Percentiles rank a stretch among this genome's conserved stretches.
Evolutionary conservation across 2,329 filamentous ascomycete genomes (phyloP).

Genomic region (Drechmeria coniospora): DNA sequence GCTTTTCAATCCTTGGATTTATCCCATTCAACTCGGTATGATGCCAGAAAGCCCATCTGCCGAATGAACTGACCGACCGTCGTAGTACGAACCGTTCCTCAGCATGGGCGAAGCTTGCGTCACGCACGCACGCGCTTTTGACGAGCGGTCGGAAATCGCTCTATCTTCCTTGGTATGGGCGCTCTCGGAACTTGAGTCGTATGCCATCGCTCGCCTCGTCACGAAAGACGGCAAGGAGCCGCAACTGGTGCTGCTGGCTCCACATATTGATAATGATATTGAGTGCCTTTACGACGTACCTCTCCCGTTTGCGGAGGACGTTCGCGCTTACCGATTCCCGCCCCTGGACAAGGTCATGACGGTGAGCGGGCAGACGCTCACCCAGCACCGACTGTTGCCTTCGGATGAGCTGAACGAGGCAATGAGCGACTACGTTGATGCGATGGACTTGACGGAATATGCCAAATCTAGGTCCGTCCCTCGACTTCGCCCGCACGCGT

Average conservation of each 20-base stretch:
- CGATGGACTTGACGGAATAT: conserved; percentile 80
- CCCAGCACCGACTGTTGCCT: conserved; percentile 72
- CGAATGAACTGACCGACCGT: not conserved
- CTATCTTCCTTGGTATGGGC: conserved; percentile 83
- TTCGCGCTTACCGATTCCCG: conserved; percentile 81
- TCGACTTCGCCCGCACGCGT: no score
- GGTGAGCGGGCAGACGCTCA: conserved; percentile 65
- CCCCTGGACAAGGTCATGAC: conserved; percentile 79
- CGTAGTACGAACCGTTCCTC: conserved; percentile 72
- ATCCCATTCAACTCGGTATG: conserved; percentile 54
- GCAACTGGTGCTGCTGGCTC: conserved; percentile 60
- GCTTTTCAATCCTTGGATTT: conserved; percentile 77
- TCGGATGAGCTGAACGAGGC: conserved; percentile 56
- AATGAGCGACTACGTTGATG: conserved; percentile 86
- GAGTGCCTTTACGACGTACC: conserved; percentile 84
- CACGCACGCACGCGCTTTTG: conserved; percentile 60
- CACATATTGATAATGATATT: conserved; percentile 60
- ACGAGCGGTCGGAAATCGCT: conserved; percentile 69
- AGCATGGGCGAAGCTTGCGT: conserved; percentile 70
- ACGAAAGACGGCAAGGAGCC: conserved; percentile 71
- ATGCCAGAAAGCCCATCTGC: conserved; percentile 1
- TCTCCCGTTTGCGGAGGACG: conserved; percentile 83
- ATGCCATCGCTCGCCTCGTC: conserved; percentile 75
- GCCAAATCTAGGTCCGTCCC: no score
- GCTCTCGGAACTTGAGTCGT: conserved; percentile 69